Evolutionary conservation across 176 grass and related monocot genomes (phyloP), one percentile per base, ranked within the genome.

Genomic region (Saccharum spontaneum): DNA sequence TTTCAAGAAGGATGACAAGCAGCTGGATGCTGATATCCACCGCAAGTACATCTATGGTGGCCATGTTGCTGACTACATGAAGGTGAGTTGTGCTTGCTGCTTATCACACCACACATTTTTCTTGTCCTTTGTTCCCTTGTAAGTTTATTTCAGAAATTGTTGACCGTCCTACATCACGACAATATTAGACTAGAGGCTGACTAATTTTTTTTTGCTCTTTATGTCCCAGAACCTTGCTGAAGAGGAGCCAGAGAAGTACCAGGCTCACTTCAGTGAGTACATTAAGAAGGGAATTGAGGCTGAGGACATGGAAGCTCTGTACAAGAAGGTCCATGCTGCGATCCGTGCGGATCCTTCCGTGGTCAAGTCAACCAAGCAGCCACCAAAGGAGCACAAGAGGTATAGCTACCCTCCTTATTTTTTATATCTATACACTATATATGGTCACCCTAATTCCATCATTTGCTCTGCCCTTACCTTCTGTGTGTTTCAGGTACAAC

Each of bases 311-410:
- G 94, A 97, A 63, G 81, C 77, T 44, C 48, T 97, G 10, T 97
- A 97, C 92, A 97, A 97, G 88, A 94, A 92, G 57, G 94, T 97
- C 2, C 94, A 97, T 85, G 92, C 94, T 52, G 88, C 94, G 54
- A 97, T 97, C 49, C 85, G 90, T 22, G 88, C 92, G 76, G 84
- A 92, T 73, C 92, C 94, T 39, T 55, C 6, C 3, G 6, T 75
- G 3, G 78, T 44, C 10, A 92, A 94, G 71, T 92, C 92, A 0
- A 83, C 77, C 54, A 97, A 97, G 78, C 30, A 74, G 10, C 15
- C 86, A 17, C 92, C 90, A 0, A 94, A 85, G 86, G 92, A 90
- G 36, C 92, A 92, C 85, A 97, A 91, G 88, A 97, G 95, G 95
- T 94, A 90, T 65, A 33, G 12, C 62, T 4, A 9, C 1, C 5